Evolutionary conservation across 106 monocot genomes (phyloP).

Genomic region (Phalaenopsis equestris): DNA sequence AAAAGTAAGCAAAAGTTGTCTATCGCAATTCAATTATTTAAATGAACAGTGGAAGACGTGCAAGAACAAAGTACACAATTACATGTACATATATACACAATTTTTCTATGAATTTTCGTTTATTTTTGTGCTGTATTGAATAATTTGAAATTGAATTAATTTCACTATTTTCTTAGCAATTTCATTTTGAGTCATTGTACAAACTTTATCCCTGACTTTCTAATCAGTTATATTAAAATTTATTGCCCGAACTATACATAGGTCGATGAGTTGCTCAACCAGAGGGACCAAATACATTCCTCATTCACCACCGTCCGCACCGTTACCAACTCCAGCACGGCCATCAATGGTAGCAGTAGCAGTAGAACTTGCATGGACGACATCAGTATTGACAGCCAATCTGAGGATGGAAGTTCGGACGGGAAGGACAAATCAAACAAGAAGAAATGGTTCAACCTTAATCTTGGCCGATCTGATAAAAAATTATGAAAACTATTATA

Average conservation of each 20-base stretch:
- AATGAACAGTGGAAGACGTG: too few species aligned
- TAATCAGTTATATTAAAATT: neutral
- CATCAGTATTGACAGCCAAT: constrained; percentile 23
- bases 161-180: too few species aligned
- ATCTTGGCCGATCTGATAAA: constrained; percentile 55
- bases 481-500: constrained; percentile 9
- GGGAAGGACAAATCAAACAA: constrained; percentile 19
- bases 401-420: constrained; percentile 32
- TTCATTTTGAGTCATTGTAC: too few species aligned
- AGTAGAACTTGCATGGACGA: constrained; percentile 34
- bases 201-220: too few species aligned
- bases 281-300: constrained; percentile 76
- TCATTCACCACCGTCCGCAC: constrained; percentile 55
- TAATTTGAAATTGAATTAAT: too few species aligned
- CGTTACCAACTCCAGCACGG: constrained; percentile 16
- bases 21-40: too few species aligned
- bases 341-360: constrained; percentile 19
- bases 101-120: too few species aligned
- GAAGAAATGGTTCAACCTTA: constrained; percentile 24
- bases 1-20: too few species aligned
- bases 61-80: too few species aligned
- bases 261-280: constrained; percentile 79
- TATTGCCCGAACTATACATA: constrained; percentile 1
- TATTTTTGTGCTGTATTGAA: too few species aligned
- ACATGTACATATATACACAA: too few species aligned